These are phyloP conservation scores for Rhodotorula sp. DNA, from an alignment of 1,284 basidiomycete genomes.

Conservation along the genomic window DNA sequence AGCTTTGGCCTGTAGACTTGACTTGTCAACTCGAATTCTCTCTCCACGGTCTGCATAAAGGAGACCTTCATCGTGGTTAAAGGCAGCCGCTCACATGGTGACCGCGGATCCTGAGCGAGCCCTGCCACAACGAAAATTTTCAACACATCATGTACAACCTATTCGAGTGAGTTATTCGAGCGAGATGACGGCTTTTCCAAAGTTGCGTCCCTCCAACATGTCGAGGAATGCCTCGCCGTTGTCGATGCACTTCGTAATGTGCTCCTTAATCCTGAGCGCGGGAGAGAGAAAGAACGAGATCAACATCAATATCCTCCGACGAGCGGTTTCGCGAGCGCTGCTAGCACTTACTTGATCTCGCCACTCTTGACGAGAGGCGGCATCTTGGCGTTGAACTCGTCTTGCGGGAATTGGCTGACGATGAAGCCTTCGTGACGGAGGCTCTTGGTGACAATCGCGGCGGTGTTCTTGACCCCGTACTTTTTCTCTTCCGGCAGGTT, in stretches of 20 bases:
- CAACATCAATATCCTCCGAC: not conserved
- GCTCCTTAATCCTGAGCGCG: conserved; percentile 26
- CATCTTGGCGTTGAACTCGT: conserved; percentile 52
- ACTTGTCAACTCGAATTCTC: not conserved
- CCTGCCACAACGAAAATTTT: no score
- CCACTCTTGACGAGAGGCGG: conserved; percentile 60
- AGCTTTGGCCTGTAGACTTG: not conserved
- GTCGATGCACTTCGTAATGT: conserved; percentile 41
- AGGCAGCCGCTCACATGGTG: no score
- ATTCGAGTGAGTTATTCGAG: conserved; percentile 1
- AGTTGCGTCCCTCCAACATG: conserved; percentile 34
- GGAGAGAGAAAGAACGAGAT: not conserved
- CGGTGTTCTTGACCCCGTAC: conserved; percentile 51
- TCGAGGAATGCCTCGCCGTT: conserved; percentile 42
- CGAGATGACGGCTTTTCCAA: conserved; percentile 40
- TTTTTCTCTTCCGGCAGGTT: conserved; percentile 43
- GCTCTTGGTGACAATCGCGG: conserved; percentile 66
- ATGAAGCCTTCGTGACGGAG: conserved; percentile 64
- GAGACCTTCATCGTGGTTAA: no score
- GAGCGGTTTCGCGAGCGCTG: not conserved
- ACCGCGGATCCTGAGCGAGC: no score
- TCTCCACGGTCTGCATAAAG: not conserved
- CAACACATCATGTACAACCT: no score
- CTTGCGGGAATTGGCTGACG: conserved; percentile 50
- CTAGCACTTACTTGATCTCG: conserved; percentile 59